Percentiles rank a stretch among this genome's conserved stretches.
These are phyloP conservation scores for Alnus rubra DNA, from an alignment of 306 rosid genomes.

Conservation along the genomic window DNA sequence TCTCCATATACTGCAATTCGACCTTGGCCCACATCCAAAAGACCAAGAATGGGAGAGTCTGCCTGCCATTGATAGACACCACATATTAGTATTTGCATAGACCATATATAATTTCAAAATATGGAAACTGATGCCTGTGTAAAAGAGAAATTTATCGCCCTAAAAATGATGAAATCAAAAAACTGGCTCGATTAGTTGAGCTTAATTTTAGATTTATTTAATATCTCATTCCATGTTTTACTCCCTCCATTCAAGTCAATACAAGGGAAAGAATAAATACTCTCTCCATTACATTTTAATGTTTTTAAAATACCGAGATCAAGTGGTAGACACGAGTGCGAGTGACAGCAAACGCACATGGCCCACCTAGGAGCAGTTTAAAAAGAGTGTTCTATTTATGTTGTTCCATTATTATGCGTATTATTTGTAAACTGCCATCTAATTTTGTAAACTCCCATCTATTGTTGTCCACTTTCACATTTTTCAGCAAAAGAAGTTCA, in stretches of 20 bases:
- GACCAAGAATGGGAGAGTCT: constrained; percentile 93
- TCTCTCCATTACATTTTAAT: no score
- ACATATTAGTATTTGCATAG: neutral
- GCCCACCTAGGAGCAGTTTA: neutral
- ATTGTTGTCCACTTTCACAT: neutral
- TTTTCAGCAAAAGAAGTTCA: no score
- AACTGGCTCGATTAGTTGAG: neutral
- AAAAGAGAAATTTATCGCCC: neutral
- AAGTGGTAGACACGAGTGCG: neutral
- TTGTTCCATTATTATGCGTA: neutral
- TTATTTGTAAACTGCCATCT: neutral
- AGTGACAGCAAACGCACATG: neutral
- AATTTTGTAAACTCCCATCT: no score
- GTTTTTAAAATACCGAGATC: neutral
- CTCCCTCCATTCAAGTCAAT: neutral
- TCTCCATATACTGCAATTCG: constrained; percentile 92
- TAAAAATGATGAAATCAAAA: neutral
- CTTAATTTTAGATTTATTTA: neutral
- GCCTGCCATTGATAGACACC: constrained; percentile 59
- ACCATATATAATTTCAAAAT: neutral
- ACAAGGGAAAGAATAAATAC: neutral
- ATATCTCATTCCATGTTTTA: neutral
- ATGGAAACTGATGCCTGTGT: neutral
- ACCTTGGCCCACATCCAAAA: constrained; percentile 59
- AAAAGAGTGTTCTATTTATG: neutral